phyloP scores from a whole-genome alignment of 148 eudicot species.

The Rhododendron henanense region DNA sequence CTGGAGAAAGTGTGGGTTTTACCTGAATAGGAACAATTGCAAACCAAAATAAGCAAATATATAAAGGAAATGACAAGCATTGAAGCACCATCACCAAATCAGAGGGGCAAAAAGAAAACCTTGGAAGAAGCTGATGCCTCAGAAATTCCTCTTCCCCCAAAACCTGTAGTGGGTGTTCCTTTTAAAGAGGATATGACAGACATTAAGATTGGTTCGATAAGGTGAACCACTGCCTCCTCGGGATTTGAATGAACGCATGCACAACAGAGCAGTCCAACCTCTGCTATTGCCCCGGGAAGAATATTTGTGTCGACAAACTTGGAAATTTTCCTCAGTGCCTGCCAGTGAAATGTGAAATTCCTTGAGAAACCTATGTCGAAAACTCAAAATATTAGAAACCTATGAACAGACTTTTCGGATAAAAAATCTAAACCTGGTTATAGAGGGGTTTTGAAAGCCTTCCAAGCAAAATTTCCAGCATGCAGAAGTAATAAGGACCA shows the following conservation, averaged over 20 bases:
- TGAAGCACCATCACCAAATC: not conserved
- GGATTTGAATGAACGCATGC: slow-evolving; percentile 91
- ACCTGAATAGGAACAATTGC: slow-evolving; percentile 33
- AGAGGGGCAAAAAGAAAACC: slow-evolving; percentile 28
- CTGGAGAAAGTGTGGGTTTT: slow-evolving; percentile 78
- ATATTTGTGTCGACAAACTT: slow-evolving; percentile 85
- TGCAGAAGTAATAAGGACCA: slow-evolving; percentile 93
- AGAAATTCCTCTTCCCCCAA: slow-evolving; percentile 49
- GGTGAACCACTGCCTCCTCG: slow-evolving; percentile 70
- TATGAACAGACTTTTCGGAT: not conserved
- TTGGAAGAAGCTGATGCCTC: slow-evolving; percentile 40
- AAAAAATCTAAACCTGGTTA: slow-evolving; percentile 60
- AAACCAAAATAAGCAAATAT: not conserved
- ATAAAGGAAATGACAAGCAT: slow-evolving; percentile 7
- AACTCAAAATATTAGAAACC: not conserved
- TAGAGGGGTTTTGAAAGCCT: slow-evolving; percentile 86
- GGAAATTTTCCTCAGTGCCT: slow-evolving; percentile 88
- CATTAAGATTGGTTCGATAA: slow-evolving; percentile 68
- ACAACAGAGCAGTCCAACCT: slow-evolving; percentile 96
- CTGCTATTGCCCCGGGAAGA: slow-evolving; percentile 97
- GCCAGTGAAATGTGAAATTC: slow-evolving; percentile 10
- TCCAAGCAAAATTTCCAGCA: slow-evolving; percentile 91
- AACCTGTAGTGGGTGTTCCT: slow-evolving; percentile 80
- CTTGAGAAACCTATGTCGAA: not conserved
- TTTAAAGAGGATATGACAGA: slow-evolving; percentile 72